Evolutionary conservation across 1,139 yeast species (phyloP).

Genomic region (Arxiozyma slooffiae): DNA sequence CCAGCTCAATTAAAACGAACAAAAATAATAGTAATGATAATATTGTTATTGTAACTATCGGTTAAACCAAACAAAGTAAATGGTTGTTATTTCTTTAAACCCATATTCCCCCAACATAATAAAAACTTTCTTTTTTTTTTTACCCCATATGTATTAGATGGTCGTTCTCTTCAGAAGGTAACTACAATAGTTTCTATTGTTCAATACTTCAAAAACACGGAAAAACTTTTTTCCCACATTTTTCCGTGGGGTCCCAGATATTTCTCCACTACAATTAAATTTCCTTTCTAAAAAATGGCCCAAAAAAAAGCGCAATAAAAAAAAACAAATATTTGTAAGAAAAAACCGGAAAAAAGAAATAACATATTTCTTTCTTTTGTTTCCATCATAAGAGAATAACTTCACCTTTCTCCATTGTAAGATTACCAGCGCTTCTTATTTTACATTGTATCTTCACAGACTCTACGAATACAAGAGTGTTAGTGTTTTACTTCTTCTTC

Average conservation of each 20-base stretch:
- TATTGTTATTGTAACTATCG: background rate
- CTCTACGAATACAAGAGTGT: no score
- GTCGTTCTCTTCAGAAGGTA: background rate
- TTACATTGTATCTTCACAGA: no score
- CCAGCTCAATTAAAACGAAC: background rate
- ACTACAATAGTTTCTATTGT: background rate
- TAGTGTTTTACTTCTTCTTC: no score
- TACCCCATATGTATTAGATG: background rate
- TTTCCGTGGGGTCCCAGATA: constrained; percentile 3
- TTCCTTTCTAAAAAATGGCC: background rate
- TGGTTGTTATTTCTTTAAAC: background rate
- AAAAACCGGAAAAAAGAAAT: background rate
- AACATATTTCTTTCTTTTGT: no score
- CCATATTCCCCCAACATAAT: background rate
- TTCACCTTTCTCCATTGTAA: background rate
- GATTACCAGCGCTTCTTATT: background rate
- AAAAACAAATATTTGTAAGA: background rate
- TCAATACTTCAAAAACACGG: background rate
- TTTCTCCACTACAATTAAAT: background rate
- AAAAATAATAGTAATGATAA: background rate
- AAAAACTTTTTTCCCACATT: background rate
- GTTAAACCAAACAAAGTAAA: background rate
- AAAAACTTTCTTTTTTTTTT: background rate
- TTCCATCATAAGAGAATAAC: background rate
- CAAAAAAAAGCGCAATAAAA: background rate